A percentile compares a stretch with the other conserved stretches of the same genome.
Evolutionary conservation across 1,139 yeast genomes (phyloP).

Genomic region (Lodderomyces parapsilosis): DNA sequence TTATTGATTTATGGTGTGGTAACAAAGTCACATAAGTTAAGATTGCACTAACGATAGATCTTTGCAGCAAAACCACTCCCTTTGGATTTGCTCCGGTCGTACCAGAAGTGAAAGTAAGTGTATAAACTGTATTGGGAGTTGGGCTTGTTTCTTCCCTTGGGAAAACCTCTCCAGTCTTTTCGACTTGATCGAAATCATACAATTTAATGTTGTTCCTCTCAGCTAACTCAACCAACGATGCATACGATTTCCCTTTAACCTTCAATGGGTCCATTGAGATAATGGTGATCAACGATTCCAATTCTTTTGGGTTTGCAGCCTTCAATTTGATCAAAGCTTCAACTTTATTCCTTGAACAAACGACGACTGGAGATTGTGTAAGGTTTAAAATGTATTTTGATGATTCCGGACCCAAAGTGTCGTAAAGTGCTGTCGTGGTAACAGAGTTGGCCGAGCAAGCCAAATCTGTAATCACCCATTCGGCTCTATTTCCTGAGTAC

Average conservation of each 20-base stretch:
- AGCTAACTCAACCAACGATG: conserved; percentile 21
- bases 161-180: conserved; percentile 26
- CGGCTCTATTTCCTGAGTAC: conserved; percentile 35
- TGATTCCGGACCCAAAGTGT: conserved; percentile 37
- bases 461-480: conserved; percentile 40
- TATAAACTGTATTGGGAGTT: conserved; percentile 28
- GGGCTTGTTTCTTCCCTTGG: conserved; percentile 28
- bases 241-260: conserved; percentile 17
- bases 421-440: conserved; percentile 40
- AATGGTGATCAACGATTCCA: conserved; percentile 28
- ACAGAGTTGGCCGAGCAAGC: conserved; percentile 36
- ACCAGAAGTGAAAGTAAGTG: conserved; percentile 44
- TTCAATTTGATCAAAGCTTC: conserved; percentile 27
- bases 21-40: conserved; percentile 11
- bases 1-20: conserved; percentile 14
- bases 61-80: conserved; percentile 37
- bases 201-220: conserved; percentile 23
- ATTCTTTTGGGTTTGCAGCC: conserved; percentile 20
- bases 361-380: conserved; percentile 37
- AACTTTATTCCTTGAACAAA: conserved; percentile 33
- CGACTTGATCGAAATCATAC: conserved; percentile 33
- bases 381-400: conserved; percentile 33
- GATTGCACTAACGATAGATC: conserved; percentile 26
- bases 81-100: conserved; percentile 44
- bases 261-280: conserved; percentile 37